A percentile compares a stretch with the other conserved stretches of the same genome.
Conservation (phyloP, 441 rosid genomes). For the Kokia cookei region DNA sequence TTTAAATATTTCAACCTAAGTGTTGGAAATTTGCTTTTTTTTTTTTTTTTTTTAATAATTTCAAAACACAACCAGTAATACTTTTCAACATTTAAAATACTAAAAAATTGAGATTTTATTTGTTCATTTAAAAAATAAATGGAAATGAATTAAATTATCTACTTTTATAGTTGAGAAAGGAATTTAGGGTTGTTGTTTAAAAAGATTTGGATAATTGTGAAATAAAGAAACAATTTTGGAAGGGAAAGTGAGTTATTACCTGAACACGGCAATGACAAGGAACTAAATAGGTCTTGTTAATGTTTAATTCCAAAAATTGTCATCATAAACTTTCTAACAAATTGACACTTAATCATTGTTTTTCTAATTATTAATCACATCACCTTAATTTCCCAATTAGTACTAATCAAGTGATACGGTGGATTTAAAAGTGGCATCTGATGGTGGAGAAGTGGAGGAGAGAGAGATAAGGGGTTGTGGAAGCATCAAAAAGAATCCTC, state of each 20-base stretch:
- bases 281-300: not conserved
- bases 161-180: too few relatives aligned
- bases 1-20: too few relatives aligned
- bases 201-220: too few relatives aligned
- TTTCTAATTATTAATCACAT: not conserved
- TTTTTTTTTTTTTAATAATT: too few relatives aligned
- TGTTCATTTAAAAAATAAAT: too few relatives aligned
- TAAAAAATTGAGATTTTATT: too few relatives aligned
- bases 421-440: slow-evolving; percentile 9
- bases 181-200: too few relatives aligned
- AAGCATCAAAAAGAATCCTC: not conserved
- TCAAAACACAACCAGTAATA: too few relatives aligned
- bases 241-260: not conserved
- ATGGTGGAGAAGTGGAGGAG: slow-evolving; percentile 7
- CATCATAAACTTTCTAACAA: not conserved
- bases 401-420: slow-evolving; percentile 1
- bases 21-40: too few relatives aligned
- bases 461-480: not conserved
- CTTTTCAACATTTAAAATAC: too few relatives aligned
- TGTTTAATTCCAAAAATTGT: not conserved
- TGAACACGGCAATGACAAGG: not conserved
- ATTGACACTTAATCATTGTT: not conserved
- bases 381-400: not conserved
- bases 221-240: too few relatives aligned
- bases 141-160: too few relatives aligned